Conservation (phyloP, 2,329 filamentous ascomycete species). For the Canariomyces notabilis region DNA sequence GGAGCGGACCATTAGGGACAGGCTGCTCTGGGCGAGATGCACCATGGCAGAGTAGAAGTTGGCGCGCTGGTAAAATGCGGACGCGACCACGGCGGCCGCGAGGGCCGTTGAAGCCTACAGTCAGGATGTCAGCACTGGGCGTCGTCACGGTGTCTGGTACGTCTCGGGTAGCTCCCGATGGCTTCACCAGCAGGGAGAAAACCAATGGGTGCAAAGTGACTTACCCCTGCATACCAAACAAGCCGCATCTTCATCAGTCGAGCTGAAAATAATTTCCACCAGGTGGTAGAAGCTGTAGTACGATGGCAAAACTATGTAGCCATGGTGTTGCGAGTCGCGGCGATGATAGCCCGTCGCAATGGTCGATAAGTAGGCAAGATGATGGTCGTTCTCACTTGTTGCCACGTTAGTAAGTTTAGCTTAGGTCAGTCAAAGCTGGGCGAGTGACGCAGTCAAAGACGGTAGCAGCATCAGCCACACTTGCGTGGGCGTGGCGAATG, state of each 20-base stretch:
- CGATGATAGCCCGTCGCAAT: slow-evolving; percentile 1
- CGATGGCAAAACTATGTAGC: slow-evolving; percentile 28
- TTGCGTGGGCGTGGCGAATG: not conserved
- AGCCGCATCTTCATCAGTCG: slow-evolving; percentile 47
- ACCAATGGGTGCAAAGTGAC: slow-evolving; percentile 24
- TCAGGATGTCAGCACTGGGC: slow-evolving; percentile 14
- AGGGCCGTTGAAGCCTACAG: slow-evolving; percentile 72
- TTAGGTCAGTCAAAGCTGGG: not conserved
- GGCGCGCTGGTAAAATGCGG: slow-evolving; percentile 87
- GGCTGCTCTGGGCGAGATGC: slow-evolving; percentile 92
- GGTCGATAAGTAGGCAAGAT: slow-evolving; percentile 2
- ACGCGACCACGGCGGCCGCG: slow-evolving; percentile 76
- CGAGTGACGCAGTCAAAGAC: slow-evolving; percentile 10
- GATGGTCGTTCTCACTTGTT: slow-evolving; percentile 25
- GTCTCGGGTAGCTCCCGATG: slow-evolving; percentile 9
- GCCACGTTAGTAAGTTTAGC: slow-evolving; percentile 29
- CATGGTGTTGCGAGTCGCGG: slow-evolving; percentile 27
- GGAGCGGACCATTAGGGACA: slow-evolving; percentile 75
- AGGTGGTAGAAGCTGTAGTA: slow-evolving; percentile 3
- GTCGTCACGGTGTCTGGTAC: slow-evolving; percentile 5
- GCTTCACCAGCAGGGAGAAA: not conserved
- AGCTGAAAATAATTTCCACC: slow-evolving; percentile 11
- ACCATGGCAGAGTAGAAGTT: slow-evolving; percentile 99
- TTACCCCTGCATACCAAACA: slow-evolving; percentile 57
- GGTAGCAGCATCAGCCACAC: slow-evolving; percentile 11